Evolutionary conservation across 78 protist genomes (phyloP).

Genomic region (Dictyostelium citrinum): DNA sequence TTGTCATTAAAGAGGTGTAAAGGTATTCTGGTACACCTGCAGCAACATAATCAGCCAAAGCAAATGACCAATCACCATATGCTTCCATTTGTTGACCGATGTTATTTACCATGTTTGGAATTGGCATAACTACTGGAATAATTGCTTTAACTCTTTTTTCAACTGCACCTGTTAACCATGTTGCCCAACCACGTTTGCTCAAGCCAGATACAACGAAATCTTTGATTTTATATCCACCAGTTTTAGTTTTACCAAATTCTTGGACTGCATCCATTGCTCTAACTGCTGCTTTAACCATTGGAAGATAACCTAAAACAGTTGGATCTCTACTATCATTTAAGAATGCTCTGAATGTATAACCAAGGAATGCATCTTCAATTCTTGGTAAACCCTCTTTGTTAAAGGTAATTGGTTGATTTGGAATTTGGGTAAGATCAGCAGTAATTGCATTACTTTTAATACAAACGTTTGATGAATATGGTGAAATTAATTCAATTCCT

Average conservation of each 20-base stretch:
- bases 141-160: slow-evolving; percentile 62
- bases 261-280: slow-evolving; percentile 56
- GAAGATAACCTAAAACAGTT: background rate
- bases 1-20: background rate
- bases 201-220: slow-evolving; percentile 31
- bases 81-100: background rate
- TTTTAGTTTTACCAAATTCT: slow-evolving; percentile 16
- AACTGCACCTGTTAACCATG: slow-evolving; percentile 51
- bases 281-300: slow-evolving; percentile 2
- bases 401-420: slow-evolving; percentile 62
- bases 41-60: slow-evolving; percentile 3
- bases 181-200: slow-evolving; percentile 58
- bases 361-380: slow-evolving; percentile 60
- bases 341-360: slow-evolving; percentile 25
- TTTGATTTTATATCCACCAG: background rate
- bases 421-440: slow-evolving; percentile 50
- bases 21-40: background rate
- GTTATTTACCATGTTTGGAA: background rate
- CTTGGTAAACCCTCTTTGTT: slow-evolving; percentile 21
- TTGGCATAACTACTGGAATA: slow-evolving; percentile 61
- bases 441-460: background rate
- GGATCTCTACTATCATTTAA: background rate
- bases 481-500: background rate
- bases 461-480: slow-evolving; percentile 7
- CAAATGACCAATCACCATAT: slow-evolving; percentile 46